Base-by-base conservation (phyloP, 2,329 filamentous ascomycete species). In the Scedosporium apiospermum region DNA sequence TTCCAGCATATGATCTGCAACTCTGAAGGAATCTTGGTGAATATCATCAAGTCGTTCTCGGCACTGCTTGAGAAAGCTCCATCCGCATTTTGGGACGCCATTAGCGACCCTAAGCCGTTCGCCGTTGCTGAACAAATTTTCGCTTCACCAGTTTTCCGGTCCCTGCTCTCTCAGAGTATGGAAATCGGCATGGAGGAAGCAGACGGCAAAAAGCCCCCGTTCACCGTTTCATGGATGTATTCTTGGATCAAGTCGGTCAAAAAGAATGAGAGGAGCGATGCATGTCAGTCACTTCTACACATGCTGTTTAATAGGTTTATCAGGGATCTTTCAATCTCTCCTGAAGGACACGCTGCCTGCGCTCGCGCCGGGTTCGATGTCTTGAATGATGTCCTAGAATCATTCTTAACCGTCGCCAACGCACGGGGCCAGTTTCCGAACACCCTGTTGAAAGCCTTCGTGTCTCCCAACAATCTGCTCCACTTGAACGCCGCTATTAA, bases 111-210 rank as follows among this genome's bases (percentile, higher is more conserved):
- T 60, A 88, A 90, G 0, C 88, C 91, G 3, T 87, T 87, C 51
- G 86, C 88, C 41, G 85, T 98, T 58, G 85, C 91, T n/a, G 92
- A 97, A 71, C 84, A 92, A 66, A 84, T 96, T 53, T 90, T 95
- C 68, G 84, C 83, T 64, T 92, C 89, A 65, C 86, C 87, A 6
- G 80, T 83, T 3, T 85, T 90, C 68, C 80, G 81, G 41, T 75
- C 75, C n/a, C 72, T 90, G 6, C 79, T 93, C 12, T 74, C 77
- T 7, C 84, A 87, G 65, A 87, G 87, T 14, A 76, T 86, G 53
- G 78, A 82, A 23, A 58, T 65, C 14, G 60, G 63, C 5, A 57
- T 65, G 10, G 65, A 63, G n/a, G 57, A 63, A 44, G 44, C 34
- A 14, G 57, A 60, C 6, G 58, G 53, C 16, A 59, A 63, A 7